Base-by-base conservation (phyloP, 495 filamentous ascomycete species). In the Daldinia concentrica region DNA sequence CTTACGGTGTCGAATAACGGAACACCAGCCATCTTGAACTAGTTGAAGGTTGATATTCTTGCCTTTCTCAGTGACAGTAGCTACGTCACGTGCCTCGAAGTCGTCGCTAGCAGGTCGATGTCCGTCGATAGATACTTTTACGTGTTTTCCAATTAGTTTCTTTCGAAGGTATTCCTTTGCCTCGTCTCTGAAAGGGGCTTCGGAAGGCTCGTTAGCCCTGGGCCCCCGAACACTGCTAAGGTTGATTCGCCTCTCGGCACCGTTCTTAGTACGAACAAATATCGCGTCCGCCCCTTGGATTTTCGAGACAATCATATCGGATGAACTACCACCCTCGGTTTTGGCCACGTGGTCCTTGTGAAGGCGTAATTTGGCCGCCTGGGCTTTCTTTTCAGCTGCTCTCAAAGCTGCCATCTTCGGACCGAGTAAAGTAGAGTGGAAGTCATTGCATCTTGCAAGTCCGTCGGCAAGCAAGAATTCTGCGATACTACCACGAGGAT, bases 151-250 rank as follows among this genome's bases (percentile, higher is more conserved):
- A 74, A 99, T 98, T 5, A 98, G 80, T 76, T 89, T 92, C 85
- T 97, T 98, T 37, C 96, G 88, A 68, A 98, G 80, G 76, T 92
- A 98, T 78, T 99, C 96, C 83, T 98, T 98, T 15, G 96, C 95
- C 72, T 98, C 95, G 11, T 95, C 91, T 62, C 88, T 86, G 80
- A 93, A 98, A 2, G 94, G 94, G 15, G 92, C 86, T 79, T 98
- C 85, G 6, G 80, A 74, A 4, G 82, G 72, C 64, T 88, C 86
- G 29, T 78, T 79, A 6, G 77, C 66, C 69, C 97, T 94, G 15
- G 96, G 96, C 48, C 95, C 95, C 45, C 96, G 88, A 62, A 97
- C 87, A 76, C 94, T 98, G 82, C 93, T 97, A 58, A 99, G 82
- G 76, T 90, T 96, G 77, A 97, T 90, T 72, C 93, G 90, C 84